phyloP scores from a whole-genome alignment of 345 rosid species.

The Durio zibethinus region DNA sequence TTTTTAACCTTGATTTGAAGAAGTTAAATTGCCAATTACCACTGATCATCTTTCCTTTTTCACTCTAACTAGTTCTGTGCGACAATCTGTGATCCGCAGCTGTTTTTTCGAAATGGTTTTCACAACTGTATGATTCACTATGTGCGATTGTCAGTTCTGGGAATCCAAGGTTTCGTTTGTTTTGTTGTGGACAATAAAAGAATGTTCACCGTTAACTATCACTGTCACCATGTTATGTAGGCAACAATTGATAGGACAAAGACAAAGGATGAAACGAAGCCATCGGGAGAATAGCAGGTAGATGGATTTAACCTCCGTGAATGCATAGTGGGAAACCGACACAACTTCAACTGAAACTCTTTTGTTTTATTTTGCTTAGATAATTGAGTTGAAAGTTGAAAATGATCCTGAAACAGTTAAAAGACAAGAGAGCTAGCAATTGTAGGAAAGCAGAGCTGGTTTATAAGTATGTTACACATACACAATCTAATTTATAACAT shows the following conservation, averaged over 20 bases:
- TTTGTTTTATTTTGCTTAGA: not conserved
- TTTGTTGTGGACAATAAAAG: not conserved
- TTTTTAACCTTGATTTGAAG: not conserved
- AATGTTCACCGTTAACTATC: slow-evolving; percentile 1
- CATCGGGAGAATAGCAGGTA: not conserved
- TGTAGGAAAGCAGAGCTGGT: not conserved
- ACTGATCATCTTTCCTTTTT: not conserved
- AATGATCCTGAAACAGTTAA: not conserved
- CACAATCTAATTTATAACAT: not conserved
- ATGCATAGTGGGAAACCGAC: not conserved
- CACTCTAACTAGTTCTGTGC: too few relatives aligned
- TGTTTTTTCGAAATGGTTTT: not conserved
- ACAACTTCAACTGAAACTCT: not conserved
- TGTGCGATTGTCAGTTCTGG: not conserved
- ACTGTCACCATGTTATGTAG: not conserved
- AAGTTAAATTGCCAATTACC: not conserved
- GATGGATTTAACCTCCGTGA: not conserved
- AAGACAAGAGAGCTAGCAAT: not conserved
- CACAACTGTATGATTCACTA: not conserved
- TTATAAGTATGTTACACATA: not conserved
- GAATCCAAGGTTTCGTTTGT: not conserved
- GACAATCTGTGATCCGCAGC: not conserved
- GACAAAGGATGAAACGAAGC: not conserved
- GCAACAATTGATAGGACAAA: not conserved
- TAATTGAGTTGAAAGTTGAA: not conserved